A percentile compares a stretch with the other conserved stretches of the same genome.
These are phyloP conservation scores for Pseudogymnoascus sp. DNA, from an alignment of 2,329 filamentous ascomycete species.

Conservation along the genomic window DNA sequence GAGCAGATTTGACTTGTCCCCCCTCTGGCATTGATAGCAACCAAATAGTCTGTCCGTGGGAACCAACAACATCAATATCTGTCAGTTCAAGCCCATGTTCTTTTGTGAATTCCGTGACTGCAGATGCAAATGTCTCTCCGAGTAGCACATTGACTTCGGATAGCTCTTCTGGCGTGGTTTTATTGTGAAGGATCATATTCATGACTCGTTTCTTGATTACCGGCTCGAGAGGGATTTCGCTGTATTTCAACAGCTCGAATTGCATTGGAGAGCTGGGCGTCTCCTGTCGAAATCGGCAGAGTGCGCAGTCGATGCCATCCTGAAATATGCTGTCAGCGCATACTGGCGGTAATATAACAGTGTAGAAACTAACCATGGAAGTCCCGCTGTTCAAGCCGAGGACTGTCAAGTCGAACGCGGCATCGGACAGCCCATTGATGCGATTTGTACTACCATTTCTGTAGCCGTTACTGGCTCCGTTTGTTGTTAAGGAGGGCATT, in stretches of 20 bases:
- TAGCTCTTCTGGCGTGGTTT: constrained; percentile 44
- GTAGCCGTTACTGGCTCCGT: not conserved
- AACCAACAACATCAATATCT: constrained; percentile 47
- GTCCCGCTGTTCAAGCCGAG: constrained; percentile 48
- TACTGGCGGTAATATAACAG: not conserved
- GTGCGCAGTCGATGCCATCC: constrained; percentile 50
- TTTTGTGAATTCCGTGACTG: constrained; percentile 42
- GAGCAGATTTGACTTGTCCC: constrained; percentile 39
- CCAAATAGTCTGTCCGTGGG: constrained; percentile 54
- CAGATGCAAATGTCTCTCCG: constrained; percentile 47
- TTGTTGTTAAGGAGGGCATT: not conserved
- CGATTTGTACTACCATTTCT: not conserved
- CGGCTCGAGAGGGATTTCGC: constrained; percentile 45
- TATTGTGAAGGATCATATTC: constrained; percentile 47
- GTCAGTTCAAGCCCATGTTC: constrained; percentile 36
- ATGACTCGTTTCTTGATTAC: constrained; percentile 49
- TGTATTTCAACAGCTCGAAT: constrained; percentile 50
- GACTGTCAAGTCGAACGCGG: constrained; percentile 42
- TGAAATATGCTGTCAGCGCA: not conserved
- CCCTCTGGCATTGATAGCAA: constrained; percentile 44
- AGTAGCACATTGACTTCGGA: constrained; percentile 50
- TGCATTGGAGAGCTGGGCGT: constrained; percentile 45
- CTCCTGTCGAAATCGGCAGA: constrained; percentile 48
- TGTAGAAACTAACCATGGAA: constrained; percentile 34
- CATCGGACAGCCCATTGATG: not conserved